Conservation (phyloP, 75 land plant genomes). For the Pinus tabuliformis region DNA sequence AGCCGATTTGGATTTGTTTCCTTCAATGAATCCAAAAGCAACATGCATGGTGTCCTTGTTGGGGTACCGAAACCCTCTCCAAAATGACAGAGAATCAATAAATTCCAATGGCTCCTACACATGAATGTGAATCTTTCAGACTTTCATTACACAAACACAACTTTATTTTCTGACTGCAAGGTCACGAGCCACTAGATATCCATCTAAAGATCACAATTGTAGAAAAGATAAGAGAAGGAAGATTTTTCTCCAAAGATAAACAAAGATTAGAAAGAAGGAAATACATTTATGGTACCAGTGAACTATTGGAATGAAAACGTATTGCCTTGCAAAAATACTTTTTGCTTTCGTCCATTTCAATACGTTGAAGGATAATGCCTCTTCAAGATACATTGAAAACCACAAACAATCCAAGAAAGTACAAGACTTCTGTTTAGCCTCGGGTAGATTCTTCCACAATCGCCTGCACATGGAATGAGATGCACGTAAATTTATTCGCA, state of each 20-base stretch:
- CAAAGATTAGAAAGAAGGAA: no score
- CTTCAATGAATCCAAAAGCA: conserved; percentile 58
- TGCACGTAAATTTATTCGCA: no score
- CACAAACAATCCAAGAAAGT: conserved; percentile 47
- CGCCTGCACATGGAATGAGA: conserved; percentile 17
- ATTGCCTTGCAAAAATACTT: conserved; percentile 41
- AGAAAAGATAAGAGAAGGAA: no score
- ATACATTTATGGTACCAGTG: conserved; percentile 27
- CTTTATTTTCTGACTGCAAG: no score
- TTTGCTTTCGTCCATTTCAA: conserved; percentile 49
- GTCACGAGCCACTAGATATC: no score
- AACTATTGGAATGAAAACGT: conserved; percentile 61
- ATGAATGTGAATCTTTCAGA: no score
- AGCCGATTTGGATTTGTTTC: conserved; percentile 30
- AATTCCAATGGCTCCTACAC: conserved; percentile 57
- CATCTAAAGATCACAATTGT: no score
- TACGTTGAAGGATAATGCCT: conserved; percentile 23
- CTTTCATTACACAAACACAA: no score
- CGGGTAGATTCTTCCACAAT: conserved; percentile 39
- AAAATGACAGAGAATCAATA: conserved; percentile 61
- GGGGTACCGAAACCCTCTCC: conserved; percentile 25
- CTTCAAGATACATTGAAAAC: conserved; percentile 40
- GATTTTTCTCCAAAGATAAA: background rate
- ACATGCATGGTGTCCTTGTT: conserved; percentile 44
- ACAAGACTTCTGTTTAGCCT: conserved; percentile 21